A percentile compares a stretch with the other conserved stretches of the same genome.
phyloP scores from a whole-genome alignment of 2,329 filamentous ascomycete genomes.

The Berkeleyomyces basicola region DNA sequence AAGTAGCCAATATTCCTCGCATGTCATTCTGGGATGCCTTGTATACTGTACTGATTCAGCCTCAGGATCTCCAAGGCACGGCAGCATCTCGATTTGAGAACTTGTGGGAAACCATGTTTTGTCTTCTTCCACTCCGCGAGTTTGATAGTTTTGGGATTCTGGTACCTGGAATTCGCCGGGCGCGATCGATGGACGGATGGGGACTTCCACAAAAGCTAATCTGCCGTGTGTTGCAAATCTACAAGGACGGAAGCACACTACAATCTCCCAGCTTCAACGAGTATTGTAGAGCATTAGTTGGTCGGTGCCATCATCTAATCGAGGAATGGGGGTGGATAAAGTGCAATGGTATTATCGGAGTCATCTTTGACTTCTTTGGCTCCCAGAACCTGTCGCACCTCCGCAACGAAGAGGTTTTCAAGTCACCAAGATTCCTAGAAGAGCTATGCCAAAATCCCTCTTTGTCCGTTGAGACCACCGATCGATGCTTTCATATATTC shows the following conservation, averaged over 20 bases:
- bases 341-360: conserved; percentile 39
- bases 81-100: conserved; percentile 30
- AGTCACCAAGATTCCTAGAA: conserved; percentile 45
- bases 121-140: conserved; percentile 42
- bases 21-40: conserved; percentile 45
- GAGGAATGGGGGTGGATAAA: conserved; percentile 49
- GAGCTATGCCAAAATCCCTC: conserved; percentile 30
- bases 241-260: conserved; percentile 32
- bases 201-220: conserved; percentile 38
- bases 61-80: conserved; percentile 24
- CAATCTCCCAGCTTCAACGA: conserved; percentile 48
- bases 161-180: conserved; percentile 20
- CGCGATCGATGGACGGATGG: conserved; percentile 37
- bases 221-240: conserved; percentile 40
- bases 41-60: conserved; percentile 26
- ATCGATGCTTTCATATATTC: conserved; percentile 51
- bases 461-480: conserved; percentile 34
- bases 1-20: conserved; percentile 32
- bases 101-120: conserved; percentile 42
- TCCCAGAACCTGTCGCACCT: conserved; percentile 44
- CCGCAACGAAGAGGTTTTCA: conserved; percentile 45
- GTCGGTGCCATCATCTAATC: conserved; percentile 46
- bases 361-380: conserved; percentile 53
- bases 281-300: conserved; percentile 42
- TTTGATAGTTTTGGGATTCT: conserved; percentile 39